phyloP scores from a whole-genome alignment of 2,329 filamentous ascomycete genomes.

The Fusarium mexicanum region DNA sequence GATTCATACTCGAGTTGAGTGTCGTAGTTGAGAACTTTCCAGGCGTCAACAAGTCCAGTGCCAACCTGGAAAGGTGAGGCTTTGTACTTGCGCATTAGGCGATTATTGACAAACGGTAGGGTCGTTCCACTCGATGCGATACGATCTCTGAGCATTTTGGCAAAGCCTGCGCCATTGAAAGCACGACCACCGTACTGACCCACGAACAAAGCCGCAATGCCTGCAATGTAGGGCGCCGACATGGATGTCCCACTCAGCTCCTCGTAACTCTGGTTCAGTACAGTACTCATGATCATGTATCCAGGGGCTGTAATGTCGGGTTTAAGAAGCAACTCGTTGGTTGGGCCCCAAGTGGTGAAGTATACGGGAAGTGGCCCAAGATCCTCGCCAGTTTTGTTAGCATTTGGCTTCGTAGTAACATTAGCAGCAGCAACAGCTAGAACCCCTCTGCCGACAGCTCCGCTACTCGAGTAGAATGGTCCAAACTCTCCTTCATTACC shows the following conservation, averaged over 20 bases:
- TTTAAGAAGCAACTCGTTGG: slow-evolving; percentile 61
- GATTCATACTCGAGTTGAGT: slow-evolving; percentile 52
- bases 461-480: slow-evolving; percentile 55
- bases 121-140: slow-evolving; percentile 49
- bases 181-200: slow-evolving; percentile 53
- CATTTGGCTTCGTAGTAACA: slow-evolving; percentile 55
- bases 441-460: slow-evolving; percentile 48
- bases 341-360: slow-evolving; percentile 63
- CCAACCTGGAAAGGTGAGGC: slow-evolving; percentile 55
- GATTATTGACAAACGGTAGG: slow-evolving; percentile 45
- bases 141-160: slow-evolving; percentile 46
- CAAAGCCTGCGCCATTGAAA: slow-evolving; percentile 49
- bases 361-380: slow-evolving; percentile 51
- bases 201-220: slow-evolving; percentile 59
- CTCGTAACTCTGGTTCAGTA: slow-evolving; percentile 54
- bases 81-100: slow-evolving; percentile 34
- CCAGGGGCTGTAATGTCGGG: slow-evolving; percentile 62
- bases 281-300: slow-evolving; percentile 61
- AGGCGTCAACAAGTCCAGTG: slow-evolving; percentile 58
- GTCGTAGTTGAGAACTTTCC: slow-evolving; percentile 54
- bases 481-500: slow-evolving; percentile 62
- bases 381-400: slow-evolving; percentile 41
- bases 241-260: slow-evolving; percentile 65
- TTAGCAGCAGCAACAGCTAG: slow-evolving; percentile 52
- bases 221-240: slow-evolving; percentile 64